phyloP scores from a whole-genome alignment of 2,329 filamentous ascomycete genomes.

The Kalaharituber pfeilii region DNA sequence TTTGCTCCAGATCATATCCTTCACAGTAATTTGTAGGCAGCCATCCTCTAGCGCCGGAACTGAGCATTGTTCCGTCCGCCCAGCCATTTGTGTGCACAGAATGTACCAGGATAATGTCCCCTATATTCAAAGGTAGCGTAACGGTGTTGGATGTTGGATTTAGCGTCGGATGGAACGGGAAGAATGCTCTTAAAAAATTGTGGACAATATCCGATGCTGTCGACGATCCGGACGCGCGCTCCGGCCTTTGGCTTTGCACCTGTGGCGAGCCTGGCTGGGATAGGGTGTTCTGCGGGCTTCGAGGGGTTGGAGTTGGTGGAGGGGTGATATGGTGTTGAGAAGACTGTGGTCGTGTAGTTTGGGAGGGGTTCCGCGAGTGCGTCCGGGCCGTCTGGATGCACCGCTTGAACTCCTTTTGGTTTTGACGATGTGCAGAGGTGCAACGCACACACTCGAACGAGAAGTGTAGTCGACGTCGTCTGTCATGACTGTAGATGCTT shows the following conservation, averaged over 20 bases:
- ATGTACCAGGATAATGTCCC: slow-evolving; percentile 84
- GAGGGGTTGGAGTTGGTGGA: not conserved
- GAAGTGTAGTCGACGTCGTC: slow-evolving; percentile 12
- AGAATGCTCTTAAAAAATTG: slow-evolving; percentile 73
- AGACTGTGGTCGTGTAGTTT: slow-evolving; percentile 12
- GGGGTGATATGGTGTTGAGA: slow-evolving; percentile 10
- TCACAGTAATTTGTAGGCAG: slow-evolving; percentile 97
- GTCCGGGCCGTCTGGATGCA: slow-evolving; percentile 15
- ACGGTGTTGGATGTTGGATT: slow-evolving; percentile 59
- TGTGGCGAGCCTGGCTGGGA: not conserved
- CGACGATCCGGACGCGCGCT: not conserved
- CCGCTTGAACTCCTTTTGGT: slow-evolving; percentile 16
- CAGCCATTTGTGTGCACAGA: slow-evolving; percentile 96
- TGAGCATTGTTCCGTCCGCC: slow-evolving; percentile 84
- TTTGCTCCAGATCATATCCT: slow-evolving; percentile 73
- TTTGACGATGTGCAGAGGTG: slow-evolving; percentile 20
- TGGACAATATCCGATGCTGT: not conserved
- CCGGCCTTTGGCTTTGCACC: not conserved
- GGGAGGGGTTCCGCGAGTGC: slow-evolving; percentile 14
- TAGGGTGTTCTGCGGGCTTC: not conserved
- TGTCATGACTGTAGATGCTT: not conserved
- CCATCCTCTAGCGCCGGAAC: slow-evolving; percentile 80
- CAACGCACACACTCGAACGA: slow-evolving; percentile 17
- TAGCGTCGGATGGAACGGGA: slow-evolving; percentile 69
- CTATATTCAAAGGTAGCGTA: slow-evolving; percentile 72